Evolutionary conservation across 192 early-diverging fungal species (phyloP).

Genomic region (Linnemannia schmuckeri): DNA sequence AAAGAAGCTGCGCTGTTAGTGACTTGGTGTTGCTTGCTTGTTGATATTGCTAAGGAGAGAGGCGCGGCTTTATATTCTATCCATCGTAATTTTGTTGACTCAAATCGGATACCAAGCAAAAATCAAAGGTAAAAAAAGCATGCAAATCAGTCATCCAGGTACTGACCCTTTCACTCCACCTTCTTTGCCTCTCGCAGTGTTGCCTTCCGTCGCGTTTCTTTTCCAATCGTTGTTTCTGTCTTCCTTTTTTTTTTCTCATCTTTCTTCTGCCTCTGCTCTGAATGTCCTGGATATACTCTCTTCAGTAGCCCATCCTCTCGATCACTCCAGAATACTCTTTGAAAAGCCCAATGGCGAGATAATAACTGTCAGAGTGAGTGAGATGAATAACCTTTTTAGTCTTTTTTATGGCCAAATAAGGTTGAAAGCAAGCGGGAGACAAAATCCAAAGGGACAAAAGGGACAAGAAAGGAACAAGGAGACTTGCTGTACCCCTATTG

Average conservation of each 20-base stretch:
- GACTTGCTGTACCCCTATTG: neutral
- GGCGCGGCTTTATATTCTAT: neutral
- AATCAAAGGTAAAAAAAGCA: neutral
- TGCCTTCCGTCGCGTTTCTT: neutral
- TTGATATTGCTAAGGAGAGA: neutral
- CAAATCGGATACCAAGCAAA: neutral
- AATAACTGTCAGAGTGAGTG: neutral
- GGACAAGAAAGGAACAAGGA: neutral
- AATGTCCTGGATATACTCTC: neutral
- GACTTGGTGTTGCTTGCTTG: neutral
- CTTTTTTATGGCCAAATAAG: conserved; percentile 8
- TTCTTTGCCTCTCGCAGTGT: neutral
- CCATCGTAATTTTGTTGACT: neutral
- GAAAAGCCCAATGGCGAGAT: neutral
- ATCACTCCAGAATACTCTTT: neutral
- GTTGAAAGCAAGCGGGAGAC: neutral
- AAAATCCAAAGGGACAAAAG: neutral
- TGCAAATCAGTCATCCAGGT: neutral
- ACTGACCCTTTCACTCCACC: neutral
- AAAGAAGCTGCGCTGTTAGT: neutral
- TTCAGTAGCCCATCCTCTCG: neutral
- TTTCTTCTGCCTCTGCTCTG: neutral
- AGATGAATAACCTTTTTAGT: conserved; percentile 6
- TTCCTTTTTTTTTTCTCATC: neutral
- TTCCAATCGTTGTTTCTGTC: neutral